Base-by-base conservation (phyloP, 345 rosid species). In the Iberis pinnata region DNA sequence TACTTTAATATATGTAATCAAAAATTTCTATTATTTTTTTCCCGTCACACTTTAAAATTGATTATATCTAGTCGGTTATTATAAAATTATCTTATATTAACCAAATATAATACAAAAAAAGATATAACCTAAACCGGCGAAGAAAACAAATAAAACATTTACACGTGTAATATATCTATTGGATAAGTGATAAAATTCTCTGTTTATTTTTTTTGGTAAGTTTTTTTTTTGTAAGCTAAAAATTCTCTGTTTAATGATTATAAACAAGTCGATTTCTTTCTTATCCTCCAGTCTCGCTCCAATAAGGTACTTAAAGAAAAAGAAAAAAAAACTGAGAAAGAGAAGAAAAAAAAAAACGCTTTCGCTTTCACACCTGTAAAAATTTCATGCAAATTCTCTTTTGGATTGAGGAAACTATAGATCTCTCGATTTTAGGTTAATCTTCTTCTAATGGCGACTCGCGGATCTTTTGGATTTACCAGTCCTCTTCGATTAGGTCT, bases 401-500 rank as follows among this genome's bases (percentile, higher is more conserved):
- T 20, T 17, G 12, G 58, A 27, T 20, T 46, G 13, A 39, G 16
- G 31, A 26, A 56, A 39, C 63, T 69, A 37, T 50, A 70, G 65
- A 62, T 66, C 58, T 55, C 39, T 43, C 38, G 1, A 29, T 51
- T 13, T 36, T 22, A 15, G 42, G 49, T 53, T 52, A 29, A n/a
- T n/a, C n/a, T n/a, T 17, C n/a, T 10, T 20, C 56, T 43, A 62
- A 74, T 74, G 81, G 76, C 68, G 68, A 75, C 74, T 77, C 81
- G 70, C 6, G 61, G 69, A 43, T 74, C 78, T 36, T 63, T 64
- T 52, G 69, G 58, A 20, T 61, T 69, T 26, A 25, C 9, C 18
- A 70, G 66, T 26, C 75, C 70, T 54, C 78, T 71, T 53, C 78
- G 66, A 65, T 68, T 74, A 77, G 81, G 81, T 77, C 52, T 51